These are phyloP conservation scores for Colletotrichum sp. DNA, from an alignment of 2,329 filamentous ascomycete species.

Conservation along the genomic window DNA sequence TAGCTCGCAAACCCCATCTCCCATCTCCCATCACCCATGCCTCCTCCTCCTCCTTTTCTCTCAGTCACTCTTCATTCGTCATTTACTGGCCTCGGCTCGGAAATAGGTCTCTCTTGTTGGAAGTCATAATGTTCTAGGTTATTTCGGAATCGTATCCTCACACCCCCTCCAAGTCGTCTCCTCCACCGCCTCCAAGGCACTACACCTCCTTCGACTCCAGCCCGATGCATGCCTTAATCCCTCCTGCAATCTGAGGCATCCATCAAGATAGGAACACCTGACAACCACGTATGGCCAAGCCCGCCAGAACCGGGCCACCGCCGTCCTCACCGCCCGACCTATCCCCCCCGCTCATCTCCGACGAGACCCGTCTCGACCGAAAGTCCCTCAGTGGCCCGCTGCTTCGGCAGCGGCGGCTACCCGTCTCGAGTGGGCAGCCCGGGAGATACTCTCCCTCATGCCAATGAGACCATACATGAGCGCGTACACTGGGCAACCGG, in stretches of 20 bases:
- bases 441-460: constrained; percentile 48
- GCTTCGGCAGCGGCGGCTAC: constrained; percentile 15
- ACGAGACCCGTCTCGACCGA: constrained; percentile 20
- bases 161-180: not conserved
- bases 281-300: constrained; percentile 13
- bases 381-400: constrained; percentile 21
- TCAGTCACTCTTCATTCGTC: constrained; percentile 5
- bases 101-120: constrained; percentile 10
- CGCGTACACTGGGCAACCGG: constrained; percentile 44
- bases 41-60: not conserved
- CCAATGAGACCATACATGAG: constrained; percentile 54
- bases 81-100: not conserved
- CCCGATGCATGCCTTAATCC: constrained; percentile 10
- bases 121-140: constrained; percentile 17
- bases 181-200: constrained; percentile 11
- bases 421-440: constrained; percentile 13
- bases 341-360: constrained; percentile 18
- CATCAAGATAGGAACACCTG: not conserved
- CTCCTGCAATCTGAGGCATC: constrained; percentile 12
- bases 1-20: not conserved
- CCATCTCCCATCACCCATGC: not conserved
- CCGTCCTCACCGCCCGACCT: constrained; percentile 20
- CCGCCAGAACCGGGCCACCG: constrained; percentile 18
- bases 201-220: not conserved
- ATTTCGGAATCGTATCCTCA: constrained; percentile 17